phyloP scores from a whole-genome alignment of 345 rosid species.

The Citrus trifoliata region DNA sequence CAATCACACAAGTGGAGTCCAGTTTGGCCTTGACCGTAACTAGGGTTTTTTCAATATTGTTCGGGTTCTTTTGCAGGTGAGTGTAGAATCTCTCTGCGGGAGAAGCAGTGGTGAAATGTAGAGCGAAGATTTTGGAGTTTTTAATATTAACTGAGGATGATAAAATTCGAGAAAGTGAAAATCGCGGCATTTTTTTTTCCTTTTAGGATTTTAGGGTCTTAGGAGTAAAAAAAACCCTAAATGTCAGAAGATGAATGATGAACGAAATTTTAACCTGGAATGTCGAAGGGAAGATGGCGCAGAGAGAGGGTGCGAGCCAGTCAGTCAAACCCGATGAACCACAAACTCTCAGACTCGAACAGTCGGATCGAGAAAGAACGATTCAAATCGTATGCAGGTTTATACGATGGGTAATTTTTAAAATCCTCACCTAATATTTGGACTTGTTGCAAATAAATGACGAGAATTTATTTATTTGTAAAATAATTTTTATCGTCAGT shows the following conservation, averaged over 20 bases:
- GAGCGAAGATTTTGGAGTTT: constrained; percentile 28
- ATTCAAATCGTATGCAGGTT: background rate
- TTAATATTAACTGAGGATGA: constrained; percentile 23
- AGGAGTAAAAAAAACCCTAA: background rate
- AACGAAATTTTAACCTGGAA: background rate
- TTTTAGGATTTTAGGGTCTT: background rate
- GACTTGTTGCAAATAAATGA: no score
- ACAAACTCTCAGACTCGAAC: no score
- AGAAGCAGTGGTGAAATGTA: constrained; percentile 31
- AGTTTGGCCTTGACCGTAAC: constrained; percentile 37
- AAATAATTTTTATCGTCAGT: no score
- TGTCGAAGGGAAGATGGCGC: background rate
- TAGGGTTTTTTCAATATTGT: constrained; percentile 49
- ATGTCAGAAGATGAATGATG: background rate
- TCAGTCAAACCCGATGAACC: background rate
- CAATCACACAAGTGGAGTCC: constrained; percentile 48
- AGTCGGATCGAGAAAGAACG: no score
- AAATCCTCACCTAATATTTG: no score
- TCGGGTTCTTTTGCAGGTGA: constrained; percentile 34
- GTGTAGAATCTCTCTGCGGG: constrained; percentile 39
- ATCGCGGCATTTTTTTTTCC: background rate
- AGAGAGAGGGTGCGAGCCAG: no score
- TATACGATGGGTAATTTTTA: no score
- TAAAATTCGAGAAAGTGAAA: constrained; percentile 23
- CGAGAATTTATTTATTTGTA: no score